phyloP scores from a whole-genome alignment of 371 early-diverging fungal genomes.

The Nematocida sp. region DNA sequence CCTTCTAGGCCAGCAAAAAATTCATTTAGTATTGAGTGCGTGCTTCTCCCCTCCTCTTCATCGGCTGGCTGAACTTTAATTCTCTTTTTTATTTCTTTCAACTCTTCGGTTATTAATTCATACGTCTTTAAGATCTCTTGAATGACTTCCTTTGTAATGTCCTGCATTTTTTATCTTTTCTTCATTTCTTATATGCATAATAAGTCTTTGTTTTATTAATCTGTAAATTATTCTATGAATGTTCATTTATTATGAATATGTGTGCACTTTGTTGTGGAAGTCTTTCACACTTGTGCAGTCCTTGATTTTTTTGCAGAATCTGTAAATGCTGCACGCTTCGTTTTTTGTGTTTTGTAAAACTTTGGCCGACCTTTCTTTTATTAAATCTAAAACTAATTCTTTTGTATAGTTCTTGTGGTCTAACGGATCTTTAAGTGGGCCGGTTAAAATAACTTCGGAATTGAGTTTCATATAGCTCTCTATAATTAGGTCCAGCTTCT shows the following conservation, averaged over 20 bases:
- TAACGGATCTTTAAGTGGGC: background rate
- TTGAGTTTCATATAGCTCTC: background rate
- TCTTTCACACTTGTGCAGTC: background rate
- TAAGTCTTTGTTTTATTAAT: background rate
- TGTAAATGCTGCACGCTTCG: background rate
- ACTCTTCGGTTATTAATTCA: background rate
- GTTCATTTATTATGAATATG: background rate
- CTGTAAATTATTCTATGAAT: background rate
- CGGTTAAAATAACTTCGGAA: background rate
- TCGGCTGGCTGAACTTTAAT: background rate
- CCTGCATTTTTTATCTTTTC: conserved; percentile 9
- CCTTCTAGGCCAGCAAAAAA: conserved; percentile 25
- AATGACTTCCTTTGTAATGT: conserved; percentile 18
- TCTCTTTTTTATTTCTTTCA: conserved; percentile 28
- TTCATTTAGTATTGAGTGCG: conserved; percentile 29
- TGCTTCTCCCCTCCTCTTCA: conserved; percentile 4
- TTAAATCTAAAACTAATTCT: background rate
- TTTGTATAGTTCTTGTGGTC: background rate
- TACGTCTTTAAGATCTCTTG: conserved; percentile 36
- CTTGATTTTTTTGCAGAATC: background rate
- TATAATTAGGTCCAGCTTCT: background rate
- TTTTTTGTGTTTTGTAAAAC: background rate
- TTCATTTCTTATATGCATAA: background rate
- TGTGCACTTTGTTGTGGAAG: background rate
- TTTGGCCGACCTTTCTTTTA: background rate